Percentiles rank a stretch among this genome's conserved stretches.
Evolutionary conservation across 1,284 basidiomycete genomes (phyloP).

Genomic region (Naganishia cerealis): DNA sequence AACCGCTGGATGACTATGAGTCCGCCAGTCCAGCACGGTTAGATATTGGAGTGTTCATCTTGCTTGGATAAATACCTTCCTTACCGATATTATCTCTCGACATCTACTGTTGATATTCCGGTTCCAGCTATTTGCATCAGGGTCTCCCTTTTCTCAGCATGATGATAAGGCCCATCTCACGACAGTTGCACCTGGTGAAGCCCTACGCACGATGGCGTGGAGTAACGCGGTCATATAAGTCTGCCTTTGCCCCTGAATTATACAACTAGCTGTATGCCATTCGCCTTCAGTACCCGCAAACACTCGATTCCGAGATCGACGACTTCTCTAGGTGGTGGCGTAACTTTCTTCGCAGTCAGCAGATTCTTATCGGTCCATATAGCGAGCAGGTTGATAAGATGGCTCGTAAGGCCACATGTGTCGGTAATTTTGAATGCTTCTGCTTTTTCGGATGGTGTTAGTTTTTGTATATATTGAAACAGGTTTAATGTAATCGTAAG

Average conservation of each 20-base stretch:
- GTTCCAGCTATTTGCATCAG: too few relatives aligned
- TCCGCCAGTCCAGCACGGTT: too few relatives aligned
- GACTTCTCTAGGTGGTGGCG: constrained; percentile 23
- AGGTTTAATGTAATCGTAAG: constrained; percentile 70
- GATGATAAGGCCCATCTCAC: too few relatives aligned
- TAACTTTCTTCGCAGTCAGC: constrained; percentile 5
- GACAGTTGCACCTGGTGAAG: too few relatives aligned
- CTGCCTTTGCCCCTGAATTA: not conserved
- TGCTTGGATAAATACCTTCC: too few relatives aligned
- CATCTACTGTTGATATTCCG: too few relatives aligned
- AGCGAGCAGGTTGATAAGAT: constrained; percentile 28
- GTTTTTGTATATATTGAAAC: constrained; percentile 47
- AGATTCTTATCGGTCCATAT: constrained; percentile 30
- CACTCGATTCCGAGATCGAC: constrained; percentile 30
- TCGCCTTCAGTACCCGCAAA: constrained; percentile 27
- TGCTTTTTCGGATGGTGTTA: not conserved
- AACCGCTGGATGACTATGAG: too few relatives aligned
- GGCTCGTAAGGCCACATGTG: constrained; percentile 13
- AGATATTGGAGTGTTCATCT: too few relatives aligned
- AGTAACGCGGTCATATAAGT: too few relatives aligned
- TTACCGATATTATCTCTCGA: too few relatives aligned
- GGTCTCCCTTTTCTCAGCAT: too few relatives aligned
- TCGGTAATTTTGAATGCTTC: constrained; percentile 2
- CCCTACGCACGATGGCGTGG: too few relatives aligned
- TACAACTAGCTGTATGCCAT: constrained; percentile 26